phyloP scores from a whole-genome alignment of 2,329 filamentous ascomycete species.

The Nemania diffusa region DNA sequence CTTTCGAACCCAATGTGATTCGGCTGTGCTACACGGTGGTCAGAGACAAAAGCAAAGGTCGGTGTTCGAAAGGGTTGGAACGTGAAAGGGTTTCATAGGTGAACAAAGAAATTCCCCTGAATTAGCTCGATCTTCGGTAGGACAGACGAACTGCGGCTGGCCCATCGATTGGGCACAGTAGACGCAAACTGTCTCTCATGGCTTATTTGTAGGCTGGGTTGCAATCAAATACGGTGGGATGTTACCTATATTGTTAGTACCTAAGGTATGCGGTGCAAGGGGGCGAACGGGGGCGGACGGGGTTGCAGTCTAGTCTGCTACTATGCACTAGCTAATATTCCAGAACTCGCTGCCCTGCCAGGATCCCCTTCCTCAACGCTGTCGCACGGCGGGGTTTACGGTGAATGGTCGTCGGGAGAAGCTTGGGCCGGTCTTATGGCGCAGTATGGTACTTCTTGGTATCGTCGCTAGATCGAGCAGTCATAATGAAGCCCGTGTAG shows the following conservation, averaged over 20 bases:
- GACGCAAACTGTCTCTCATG: background rate
- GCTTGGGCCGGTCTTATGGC: slow-evolving; percentile 1
- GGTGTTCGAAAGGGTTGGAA: background rate
- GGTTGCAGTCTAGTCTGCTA: too few relatives aligned
- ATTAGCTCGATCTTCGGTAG: background rate
- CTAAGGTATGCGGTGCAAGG: slow-evolving; percentile 7
- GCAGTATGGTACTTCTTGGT: too few relatives aligned
- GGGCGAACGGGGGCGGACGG: too few relatives aligned
- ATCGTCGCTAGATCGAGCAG: background rate
- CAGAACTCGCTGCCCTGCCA: background rate
- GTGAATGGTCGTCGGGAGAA: background rate
- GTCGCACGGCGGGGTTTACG: background rate
- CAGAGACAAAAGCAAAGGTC: slow-evolving; percentile 7
- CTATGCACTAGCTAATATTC: background rate
- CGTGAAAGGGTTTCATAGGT: slow-evolving; percentile 6
- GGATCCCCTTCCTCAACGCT: slow-evolving; percentile 17
- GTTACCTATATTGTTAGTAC: background rate
- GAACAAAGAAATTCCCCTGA: slow-evolving; percentile 1
- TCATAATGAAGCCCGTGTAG: background rate
- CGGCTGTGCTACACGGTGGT: background rate
- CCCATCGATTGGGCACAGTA: slow-evolving; percentile 2
- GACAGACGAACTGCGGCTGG: background rate
- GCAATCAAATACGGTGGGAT: background rate
- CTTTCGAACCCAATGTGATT: background rate
- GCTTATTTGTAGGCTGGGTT: slow-evolving; percentile 3